Evolutionary conservation across 495 filamentous ascomycete species (phyloP), one percentile per base, ranked within the genome.

Genomic region (Hypoxylon perforatum): DNA sequence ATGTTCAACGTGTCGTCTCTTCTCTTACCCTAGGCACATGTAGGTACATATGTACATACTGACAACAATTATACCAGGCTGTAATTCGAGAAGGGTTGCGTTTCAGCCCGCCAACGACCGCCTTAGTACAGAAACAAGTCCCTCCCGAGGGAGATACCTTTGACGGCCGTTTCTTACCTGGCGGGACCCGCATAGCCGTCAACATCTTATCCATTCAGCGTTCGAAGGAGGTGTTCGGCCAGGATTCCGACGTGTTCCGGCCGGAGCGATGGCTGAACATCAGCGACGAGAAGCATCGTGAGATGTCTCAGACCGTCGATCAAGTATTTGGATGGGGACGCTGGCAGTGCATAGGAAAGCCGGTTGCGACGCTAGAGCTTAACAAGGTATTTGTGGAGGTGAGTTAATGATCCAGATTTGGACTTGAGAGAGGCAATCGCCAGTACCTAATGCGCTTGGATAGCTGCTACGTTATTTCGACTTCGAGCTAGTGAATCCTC

Each of bases 181-280:
- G 77, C 15, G 87, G 87, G 4, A 88, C 85, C 0, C 83, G 86
- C 61, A 79, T 91, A 14, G 81, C 67, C 14, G 53, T 51, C 11
- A 67, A 57, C 15, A 42, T 65, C 12, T 74, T 47, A 35, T 72
- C 72, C 1, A 69, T 75, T 0, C 52, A 74, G n/a, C 65, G 75
- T 10, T 57, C 77, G 30, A 60, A 67, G 28, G 60, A 71, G 5
- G 61, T 84, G 11, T 86, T 73, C 42, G 85, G 84, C 0, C 59
- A 72, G 17, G 81, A 86, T 57, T 75, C 75, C 3, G 71, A 80
- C 47, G 30, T 61, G 2, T 88, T 84, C 52, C 71, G 80, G 1
- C 85, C 86, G 0, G 85, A 84, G 56, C 69, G 85, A 33, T 88
- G 85, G 85, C 75, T 86, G 2, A 75, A 81, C 11, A 68, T 48